Conservation (phyloP, 345 rosid genomes). For the Lepidium didymum region DNA sequence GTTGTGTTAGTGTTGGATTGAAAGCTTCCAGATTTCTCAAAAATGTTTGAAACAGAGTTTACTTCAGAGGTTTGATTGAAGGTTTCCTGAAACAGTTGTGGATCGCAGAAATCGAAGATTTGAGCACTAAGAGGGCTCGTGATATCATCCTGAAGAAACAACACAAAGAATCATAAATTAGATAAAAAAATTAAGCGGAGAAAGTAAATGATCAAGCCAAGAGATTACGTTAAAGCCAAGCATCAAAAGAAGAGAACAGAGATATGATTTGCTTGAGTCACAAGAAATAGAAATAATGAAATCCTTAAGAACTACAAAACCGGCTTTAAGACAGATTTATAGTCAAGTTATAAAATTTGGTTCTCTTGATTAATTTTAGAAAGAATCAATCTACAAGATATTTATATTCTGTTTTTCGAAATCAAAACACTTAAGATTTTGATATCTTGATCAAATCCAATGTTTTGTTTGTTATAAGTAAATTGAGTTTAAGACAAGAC, state of each 20-base stretch:
- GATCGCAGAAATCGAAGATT: slow-evolving; percentile 52
- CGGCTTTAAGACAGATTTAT: not conserved
- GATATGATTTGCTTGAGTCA: slow-evolving; percentile 5
- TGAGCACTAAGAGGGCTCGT: slow-evolving; percentile 70
- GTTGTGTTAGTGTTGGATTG: slow-evolving; percentile 27
- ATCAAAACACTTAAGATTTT: slow-evolving; percentile 16
- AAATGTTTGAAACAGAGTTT: slow-evolving; percentile 39
- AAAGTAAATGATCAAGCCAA: slow-evolving; percentile 5
- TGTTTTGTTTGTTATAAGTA: not conserved
- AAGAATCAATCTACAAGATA: slow-evolving; percentile 17
- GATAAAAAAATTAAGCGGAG: not conserved
- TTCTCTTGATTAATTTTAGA: not conserved
- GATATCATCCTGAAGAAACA: slow-evolving; percentile 57
- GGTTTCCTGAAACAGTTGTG: slow-evolving; percentile 55
- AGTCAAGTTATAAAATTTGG: not conserved
- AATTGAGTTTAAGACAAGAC: not conserved
- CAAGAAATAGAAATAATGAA: slow-evolving; percentile 14
- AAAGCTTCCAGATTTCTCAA: slow-evolving; percentile 24
- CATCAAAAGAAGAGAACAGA: slow-evolving; percentile 20
- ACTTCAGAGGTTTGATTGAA: slow-evolving; percentile 60
- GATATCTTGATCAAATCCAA: slow-evolving; percentile 16
- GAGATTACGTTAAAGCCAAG: slow-evolving; percentile 18
- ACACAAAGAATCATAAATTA: not conserved
- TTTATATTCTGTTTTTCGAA: slow-evolving; percentile 19
- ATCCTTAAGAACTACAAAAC: not conserved